A percentile compares a stretch with the other conserved stretches of the same genome.
Conservation (phyloP, 2,329 filamentous ascomycete genomes). For the Macrophomina tecta region DNA sequence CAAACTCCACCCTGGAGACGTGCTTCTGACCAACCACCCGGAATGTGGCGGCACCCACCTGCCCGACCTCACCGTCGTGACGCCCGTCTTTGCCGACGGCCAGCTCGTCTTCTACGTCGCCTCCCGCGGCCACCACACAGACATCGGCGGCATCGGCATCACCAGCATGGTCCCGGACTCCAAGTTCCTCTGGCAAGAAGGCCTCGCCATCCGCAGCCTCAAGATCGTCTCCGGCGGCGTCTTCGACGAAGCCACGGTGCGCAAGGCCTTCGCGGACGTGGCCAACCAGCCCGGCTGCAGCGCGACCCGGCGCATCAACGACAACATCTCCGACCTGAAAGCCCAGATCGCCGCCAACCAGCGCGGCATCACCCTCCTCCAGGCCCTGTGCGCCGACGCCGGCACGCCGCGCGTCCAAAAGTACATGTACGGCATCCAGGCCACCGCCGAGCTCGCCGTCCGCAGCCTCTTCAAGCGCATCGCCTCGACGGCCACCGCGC, state of each 20-base stretch:
- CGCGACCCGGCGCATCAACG: constrained; percentile 39
- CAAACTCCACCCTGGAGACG: constrained; percentile 36
- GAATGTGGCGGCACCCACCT: constrained; percentile 39
- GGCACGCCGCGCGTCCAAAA: constrained; percentile 44
- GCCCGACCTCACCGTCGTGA: constrained; percentile 38
- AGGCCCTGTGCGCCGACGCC: constrained; percentile 44
- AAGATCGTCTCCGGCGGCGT: constrained; percentile 42
- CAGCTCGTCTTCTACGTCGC: constrained; percentile 38
- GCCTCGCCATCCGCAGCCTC: constrained; percentile 53
- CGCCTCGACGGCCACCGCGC: constrained; percentile 47
- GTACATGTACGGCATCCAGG: constrained; percentile 50
- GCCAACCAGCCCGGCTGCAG: constrained; percentile 40
- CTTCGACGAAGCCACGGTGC: constrained; percentile 45
- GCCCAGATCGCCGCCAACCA: constrained; percentile 44
- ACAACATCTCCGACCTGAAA: constrained; percentile 47
- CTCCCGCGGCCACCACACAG: constrained; percentile 38
- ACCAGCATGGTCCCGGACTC: constrained; percentile 50
- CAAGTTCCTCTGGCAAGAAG: constrained; percentile 55
- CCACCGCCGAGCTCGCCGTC: constrained; percentile 59
- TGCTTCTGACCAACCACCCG: constrained; percentile 39
- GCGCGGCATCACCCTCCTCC: constrained; percentile 44
- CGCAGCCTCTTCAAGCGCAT: constrained; percentile 78
- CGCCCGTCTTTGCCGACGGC: constrained; percentile 36
- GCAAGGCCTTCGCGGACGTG: constrained; percentile 36
- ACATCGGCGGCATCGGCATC: constrained; percentile 39